Conservation (phyloP, 306 rosid species). For the Datisca glomerata region DNA sequence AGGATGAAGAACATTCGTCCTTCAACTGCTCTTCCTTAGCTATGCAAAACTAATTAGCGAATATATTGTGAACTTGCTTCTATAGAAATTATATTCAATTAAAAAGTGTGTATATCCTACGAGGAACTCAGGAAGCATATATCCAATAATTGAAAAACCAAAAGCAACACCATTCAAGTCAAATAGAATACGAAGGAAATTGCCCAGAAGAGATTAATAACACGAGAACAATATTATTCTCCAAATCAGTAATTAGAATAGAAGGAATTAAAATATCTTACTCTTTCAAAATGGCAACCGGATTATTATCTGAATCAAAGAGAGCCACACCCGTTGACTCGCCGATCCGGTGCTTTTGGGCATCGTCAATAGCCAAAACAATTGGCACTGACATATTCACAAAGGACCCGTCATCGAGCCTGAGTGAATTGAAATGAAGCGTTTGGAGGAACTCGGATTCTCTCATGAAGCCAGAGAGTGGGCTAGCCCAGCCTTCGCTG, state of each 20-base stretch:
- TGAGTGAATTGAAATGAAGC: constrained; percentile 94
- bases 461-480: constrained; percentile 82
- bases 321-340: constrained; percentile 68
- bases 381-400: constrained; percentile 96
- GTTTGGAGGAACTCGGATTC: constrained; percentile 99
- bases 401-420: constrained; percentile 59
- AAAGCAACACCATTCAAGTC: background rate
- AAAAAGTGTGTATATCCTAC: too few relatives aligned
- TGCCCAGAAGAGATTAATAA: background rate
- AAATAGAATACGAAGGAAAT: background rate
- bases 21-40: too few relatives aligned
- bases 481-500: constrained; percentile 98
- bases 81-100: too few relatives aligned
- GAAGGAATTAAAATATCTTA: constrained; percentile 17
- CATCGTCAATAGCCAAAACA: constrained; percentile 80
- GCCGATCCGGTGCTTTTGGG: constrained; percentile 56
- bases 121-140: too few relatives aligned
- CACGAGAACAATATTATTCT: background rate
- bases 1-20: too few relatives aligned
- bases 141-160: too few relatives aligned
- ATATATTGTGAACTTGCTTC: too few relatives aligned
- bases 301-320: constrained; percentile 42
- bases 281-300: constrained; percentile 81
- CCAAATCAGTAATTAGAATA: background rate
- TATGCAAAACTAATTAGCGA: too few relatives aligned